Percentiles rank a stretch among this genome's conserved stretches.
Evolutionary conservation across 495 filamentous ascomycete species (phyloP).

Genomic region (Gamarada debralockiae): DNA sequence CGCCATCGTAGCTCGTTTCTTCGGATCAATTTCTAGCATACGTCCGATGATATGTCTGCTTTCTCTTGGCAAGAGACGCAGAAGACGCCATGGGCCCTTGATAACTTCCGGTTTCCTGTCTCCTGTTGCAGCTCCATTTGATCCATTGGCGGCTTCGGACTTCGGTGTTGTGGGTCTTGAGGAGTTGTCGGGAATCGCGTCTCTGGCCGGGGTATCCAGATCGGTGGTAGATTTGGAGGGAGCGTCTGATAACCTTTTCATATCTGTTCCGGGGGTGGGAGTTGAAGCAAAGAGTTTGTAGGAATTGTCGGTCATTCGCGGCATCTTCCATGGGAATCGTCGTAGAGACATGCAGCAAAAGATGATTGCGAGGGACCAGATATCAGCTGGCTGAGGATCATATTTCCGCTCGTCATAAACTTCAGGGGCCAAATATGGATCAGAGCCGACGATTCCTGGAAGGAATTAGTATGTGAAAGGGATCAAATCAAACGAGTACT

Average conservation of each 20-base stretch:
- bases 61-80: conserved; percentile 89
- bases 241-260: conserved; percentile 33
- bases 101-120: conserved; percentile 73
- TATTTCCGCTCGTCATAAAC: conserved; percentile 95
- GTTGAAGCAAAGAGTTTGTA: conserved; percentile 86
- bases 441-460: conserved; percentile 91
- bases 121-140: conserved; percentile 26
- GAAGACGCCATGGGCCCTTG: conserved; percentile 87
- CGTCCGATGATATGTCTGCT: conserved; percentile 83
- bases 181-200: conserved; percentile 24
- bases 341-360: conserved; percentile 98
- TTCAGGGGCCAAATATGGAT: conserved; percentile 95
- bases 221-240: conserved; percentile 23
- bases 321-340: conserved; percentile 96
- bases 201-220: conserved; percentile 17
- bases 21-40: conserved; percentile 90
- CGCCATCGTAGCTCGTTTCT: conserved; percentile 73
- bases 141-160: conserved; percentile 7
- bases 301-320: conserved; percentile 86
- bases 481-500: too few species aligned
- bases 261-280: conserved; percentile 49
- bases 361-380: conserved; percentile 98
- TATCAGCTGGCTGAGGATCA: conserved; percentile 89
- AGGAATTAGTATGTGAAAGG: conserved; percentile 20
- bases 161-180: conserved; percentile 30